phyloP scores from a whole-genome alignment of 805 yeast genomes.

The Wickerhamomyces hampshirensis region DNA sequence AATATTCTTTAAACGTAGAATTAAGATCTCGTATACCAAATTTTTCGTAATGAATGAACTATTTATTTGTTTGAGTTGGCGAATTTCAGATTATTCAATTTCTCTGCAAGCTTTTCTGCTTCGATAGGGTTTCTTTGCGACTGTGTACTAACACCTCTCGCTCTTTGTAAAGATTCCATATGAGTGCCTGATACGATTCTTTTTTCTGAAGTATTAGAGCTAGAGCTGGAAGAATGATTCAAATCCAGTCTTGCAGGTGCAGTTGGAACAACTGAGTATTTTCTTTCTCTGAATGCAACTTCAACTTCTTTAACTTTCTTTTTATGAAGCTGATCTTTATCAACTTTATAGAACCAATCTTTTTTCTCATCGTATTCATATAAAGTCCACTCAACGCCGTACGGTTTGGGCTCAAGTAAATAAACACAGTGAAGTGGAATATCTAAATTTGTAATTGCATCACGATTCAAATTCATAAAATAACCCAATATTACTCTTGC shows the following conservation, averaged over 20 bases:
- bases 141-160: constrained; percentile 13
- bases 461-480: constrained; percentile 75
- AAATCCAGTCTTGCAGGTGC: constrained; percentile 44
- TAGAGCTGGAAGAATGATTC: constrained; percentile 4
- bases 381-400: constrained; percentile 90
- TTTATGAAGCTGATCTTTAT: constrained; percentile 35
- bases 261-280: constrained; percentile 72
- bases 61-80: background rate
- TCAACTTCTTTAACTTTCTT: constrained; percentile 64
- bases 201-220: background rate
- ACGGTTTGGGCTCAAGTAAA: constrained; percentile 87
- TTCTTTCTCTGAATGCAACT: constrained; percentile 62
- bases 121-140: constrained; percentile 7
- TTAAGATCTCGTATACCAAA: no score
- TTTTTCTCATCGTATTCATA: constrained; percentile 77
- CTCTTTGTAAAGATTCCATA: constrained; percentile 12
- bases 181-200: constrained; percentile 1
- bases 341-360: constrained; percentile 74
- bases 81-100: constrained; percentile 12
- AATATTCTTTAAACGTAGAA: no score
- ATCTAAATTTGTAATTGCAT: constrained; percentile 82
- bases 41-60: no score
- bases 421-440: constrained; percentile 91
- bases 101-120: constrained; percentile 28
- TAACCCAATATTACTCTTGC: constrained; percentile 84